A percentile compares a stretch with the other conserved stretches of the same genome.
Evolutionary conservation across 108 stramenopile genomes (phyloP).

Genomic region (Nitzschia sp.): DNA sequence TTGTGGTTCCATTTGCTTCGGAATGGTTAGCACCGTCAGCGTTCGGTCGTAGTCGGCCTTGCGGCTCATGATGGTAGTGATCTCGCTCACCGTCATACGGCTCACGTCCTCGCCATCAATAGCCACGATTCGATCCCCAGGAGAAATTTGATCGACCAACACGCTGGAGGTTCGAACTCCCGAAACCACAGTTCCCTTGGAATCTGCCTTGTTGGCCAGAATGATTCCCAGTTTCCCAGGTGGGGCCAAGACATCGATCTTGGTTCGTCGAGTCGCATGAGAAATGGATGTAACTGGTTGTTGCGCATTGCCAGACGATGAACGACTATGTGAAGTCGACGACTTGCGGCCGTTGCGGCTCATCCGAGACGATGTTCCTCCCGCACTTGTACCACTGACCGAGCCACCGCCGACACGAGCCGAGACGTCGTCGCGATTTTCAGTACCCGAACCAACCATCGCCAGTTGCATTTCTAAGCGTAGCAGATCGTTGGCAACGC

Average conservation of each 20-base stretch:
- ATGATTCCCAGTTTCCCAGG: conserved; percentile 91
- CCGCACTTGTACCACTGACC: conserved; percentile 17
- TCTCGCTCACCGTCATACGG: conserved; percentile 87
- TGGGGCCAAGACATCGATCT: conserved; percentile 74
- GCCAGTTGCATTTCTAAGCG: conserved; percentile 84
- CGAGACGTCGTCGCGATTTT: conserved; percentile 16
- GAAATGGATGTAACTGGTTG: background rate
- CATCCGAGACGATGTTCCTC: conserved; percentile 17
- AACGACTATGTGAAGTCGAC: conserved; percentile 11
- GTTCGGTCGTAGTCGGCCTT: conserved; percentile 85
- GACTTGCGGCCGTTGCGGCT: conserved; percentile 25
- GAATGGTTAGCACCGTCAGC: conserved; percentile 61
- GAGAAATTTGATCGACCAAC: conserved; percentile 71
- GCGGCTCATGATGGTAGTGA: conserved; percentile 87
- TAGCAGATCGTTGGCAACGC: conserved; percentile 85
- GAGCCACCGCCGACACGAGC: conserved; percentile 12
- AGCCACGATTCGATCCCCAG: conserved; percentile 85
- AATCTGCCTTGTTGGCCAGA: conserved; percentile 87
- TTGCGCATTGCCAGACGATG: background rate
- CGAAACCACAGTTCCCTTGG: conserved; percentile 85
- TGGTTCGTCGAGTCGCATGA: conserved; percentile 41
- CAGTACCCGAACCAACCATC: conserved; percentile 65
- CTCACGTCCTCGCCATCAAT: conserved; percentile 92
- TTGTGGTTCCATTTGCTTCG: conserved; percentile 20
- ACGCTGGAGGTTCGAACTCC: conserved; percentile 81